phyloP scores from a whole-genome alignment of 495 filamentous ascomycete species.

The Neurospora africana region DNA sequence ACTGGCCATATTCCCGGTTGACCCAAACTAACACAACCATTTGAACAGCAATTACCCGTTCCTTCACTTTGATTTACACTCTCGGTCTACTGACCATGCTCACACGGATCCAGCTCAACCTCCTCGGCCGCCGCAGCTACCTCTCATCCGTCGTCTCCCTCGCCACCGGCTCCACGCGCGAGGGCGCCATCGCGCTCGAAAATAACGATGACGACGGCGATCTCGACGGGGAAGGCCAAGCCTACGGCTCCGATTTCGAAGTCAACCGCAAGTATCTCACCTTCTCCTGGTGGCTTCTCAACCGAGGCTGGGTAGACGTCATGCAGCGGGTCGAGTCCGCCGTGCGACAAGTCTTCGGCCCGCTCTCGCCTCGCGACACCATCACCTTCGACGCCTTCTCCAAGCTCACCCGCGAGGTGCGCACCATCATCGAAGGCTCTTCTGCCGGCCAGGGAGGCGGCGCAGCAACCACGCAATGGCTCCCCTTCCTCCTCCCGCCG shows the following conservation, averaged over 20 bases:
- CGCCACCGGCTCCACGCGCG: constrained; percentile 52
- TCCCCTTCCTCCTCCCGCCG: constrained; percentile 75
- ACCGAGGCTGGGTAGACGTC: constrained; percentile 76
- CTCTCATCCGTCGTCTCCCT: constrained; percentile 87
- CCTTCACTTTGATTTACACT: constrained; percentile 87
- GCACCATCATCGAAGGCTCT: constrained; percentile 75
- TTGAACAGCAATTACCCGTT: constrained; percentile 69
- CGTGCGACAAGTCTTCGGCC: constrained; percentile 77
- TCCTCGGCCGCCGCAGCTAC: constrained; percentile 90
- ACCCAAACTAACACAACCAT: constrained; percentile 13
- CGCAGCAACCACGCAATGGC: constrained; percentile 53
- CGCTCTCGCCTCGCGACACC: constrained; percentile 78
- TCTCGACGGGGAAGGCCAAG: constrained; percentile 65
- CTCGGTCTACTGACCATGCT: constrained; percentile 81
- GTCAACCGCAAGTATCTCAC: constrained; percentile 89
- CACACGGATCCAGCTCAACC: constrained; percentile 92
- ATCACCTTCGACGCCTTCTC: constrained; percentile 69
- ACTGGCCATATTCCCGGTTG: neutral
- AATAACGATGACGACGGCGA: constrained; percentile 84
- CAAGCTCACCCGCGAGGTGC: constrained; percentile 64
- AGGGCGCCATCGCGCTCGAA: constrained; percentile 63
- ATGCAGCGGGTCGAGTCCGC: constrained; percentile 67
- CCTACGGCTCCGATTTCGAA: constrained; percentile 83
- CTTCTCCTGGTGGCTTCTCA: constrained; percentile 96
- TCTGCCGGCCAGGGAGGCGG: constrained; percentile 36